Percentiles rank a stretch among this genome's conserved stretches.
phyloP scores from a whole-genome alignment of 2,329 filamentous ascomycete species.

The Penicillium paneum region DNA sequence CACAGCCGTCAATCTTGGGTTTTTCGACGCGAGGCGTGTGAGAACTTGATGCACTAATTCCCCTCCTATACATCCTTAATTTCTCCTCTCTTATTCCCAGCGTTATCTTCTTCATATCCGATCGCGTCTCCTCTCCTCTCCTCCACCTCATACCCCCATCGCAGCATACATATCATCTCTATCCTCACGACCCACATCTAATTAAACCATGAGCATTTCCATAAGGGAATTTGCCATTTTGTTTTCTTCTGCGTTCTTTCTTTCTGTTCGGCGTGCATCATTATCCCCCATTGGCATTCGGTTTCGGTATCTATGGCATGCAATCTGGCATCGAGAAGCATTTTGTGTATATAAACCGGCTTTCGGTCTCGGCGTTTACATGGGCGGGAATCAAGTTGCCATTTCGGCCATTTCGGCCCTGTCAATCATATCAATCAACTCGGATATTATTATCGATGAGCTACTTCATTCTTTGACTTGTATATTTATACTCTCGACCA shows the following conservation, averaged over 20 bases:
- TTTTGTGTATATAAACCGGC: constrained; percentile 10
- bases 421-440: not conserved
- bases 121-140: not conserved
- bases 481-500: not conserved
- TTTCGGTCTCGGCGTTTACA: constrained; percentile 6
- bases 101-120: not conserved
- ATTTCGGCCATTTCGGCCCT: not conserved
- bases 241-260: not conserved
- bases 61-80: not conserved
- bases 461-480: not conserved
- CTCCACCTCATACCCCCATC: not conserved
- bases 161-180: not conserved
- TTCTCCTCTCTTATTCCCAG: not conserved
- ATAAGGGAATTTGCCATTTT: constrained; percentile 2
- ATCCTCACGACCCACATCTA: not conserved
- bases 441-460: not conserved
- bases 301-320: constrained; percentile 4
- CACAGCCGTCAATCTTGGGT: constrained; percentile 43
- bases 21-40: constrained; percentile 42
- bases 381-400: not conserved
- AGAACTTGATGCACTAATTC: constrained; percentile 20
- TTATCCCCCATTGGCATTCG: constrained; percentile 4
- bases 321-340: constrained; percentile 7
- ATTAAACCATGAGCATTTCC: constrained; percentile 5
- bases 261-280: constrained; percentile 4